Evolutionary conservation across 2,329 filamentous ascomycete species (phyloP), one percentile per base, ranked within the genome.

Genomic region (Calonectria multiphialidica): DNA sequence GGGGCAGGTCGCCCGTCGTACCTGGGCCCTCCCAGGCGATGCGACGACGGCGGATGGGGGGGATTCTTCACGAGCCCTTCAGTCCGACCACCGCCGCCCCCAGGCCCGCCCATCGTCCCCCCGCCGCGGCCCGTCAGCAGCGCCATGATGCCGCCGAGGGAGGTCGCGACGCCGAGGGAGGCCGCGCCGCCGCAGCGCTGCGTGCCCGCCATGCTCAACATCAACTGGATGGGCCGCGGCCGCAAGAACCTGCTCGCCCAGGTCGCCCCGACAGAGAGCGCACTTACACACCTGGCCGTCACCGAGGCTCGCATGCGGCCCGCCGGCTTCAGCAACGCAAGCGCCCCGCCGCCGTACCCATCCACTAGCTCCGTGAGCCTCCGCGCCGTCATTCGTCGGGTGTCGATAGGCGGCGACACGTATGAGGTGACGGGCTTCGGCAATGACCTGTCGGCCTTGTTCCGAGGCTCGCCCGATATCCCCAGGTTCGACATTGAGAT

Each of bases 221-320:
- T 83, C 68, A 70, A 50, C 57, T 82, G 80, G 80, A 44, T 59
- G 6, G 78, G 77, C 42, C 79, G 78, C 23, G 82, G 81, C 47
- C 74, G 79, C 72, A 76, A 77, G 45, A 81, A 80, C 57, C 72
- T 83, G 62, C 74, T 82, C 33, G 81, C 79, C 18, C 72, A 78
- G 45, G 79, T 80, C 59, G 66, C 65, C 15, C 78, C 78, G 44
- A 77, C 75, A 30, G 42, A 90, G 76, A 87, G 86, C 4, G 73
- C 68, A 16, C 65, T 82, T 13, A 71, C 75, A 62, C 64, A 64
- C 33, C 67, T 76, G 28, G 76, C 78, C 23, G 33, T 74, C 15
- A 68, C 70, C 42, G 73, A 82, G 21, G 73, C 80, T 21, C 70
- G 72, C 3, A 59, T 69, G 25, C 74, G 74, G 12, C 72, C 74